Base-by-base conservation (phyloP, 2,329 filamentous ascomycete genomes). In the Cladobotryum mycophilum region DNA sequence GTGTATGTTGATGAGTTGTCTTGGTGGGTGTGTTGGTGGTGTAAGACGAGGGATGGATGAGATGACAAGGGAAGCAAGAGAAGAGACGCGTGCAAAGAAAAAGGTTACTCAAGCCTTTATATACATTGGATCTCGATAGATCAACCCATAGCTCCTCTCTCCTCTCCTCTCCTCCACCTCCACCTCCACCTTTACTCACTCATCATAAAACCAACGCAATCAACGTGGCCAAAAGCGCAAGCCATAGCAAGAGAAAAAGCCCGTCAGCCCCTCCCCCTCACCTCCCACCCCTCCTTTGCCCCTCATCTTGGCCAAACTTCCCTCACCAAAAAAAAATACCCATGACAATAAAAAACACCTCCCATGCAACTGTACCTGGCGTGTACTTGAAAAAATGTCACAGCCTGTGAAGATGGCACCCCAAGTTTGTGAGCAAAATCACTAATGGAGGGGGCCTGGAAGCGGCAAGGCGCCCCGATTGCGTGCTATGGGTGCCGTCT, bases 401-500 rank as follows among this genome's bases (percentile, higher is more conserved):
- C 25, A 30, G 25, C 25, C 8, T 11, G 25, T 11, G 25, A 30
- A 30, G 25, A 30, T 30, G 4, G 9, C 25, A 6, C 25, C 25
- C 25, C 25, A 30, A 30, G 25, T 30, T 11, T 30, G 25, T 30
- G 25, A 30, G 25, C 25, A 30, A 30, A 30, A 30, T 30, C 25
- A 11, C 25, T 6, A 30, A 30, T 4, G 14, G 43, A 47, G 36
- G 48, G 48, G 47, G 45, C 36, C 49, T 42, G 36, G 42, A 53
- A 42, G 44, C 42, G 52, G 50, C 51, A 57, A 56, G 56, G 51
- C 47, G 52, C 51, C 33, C 41, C 57, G 56, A 64, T 64, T 62
- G 59, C 62, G 62, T 64, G 62, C 58, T 62, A 55, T 50, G 45
- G 45, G 40, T 46, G 46, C 18, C 44, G 48, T 49, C 59, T 56